phyloP scores from a whole-genome alignment of 192 early-diverging fungal genomes.

The Phycomyces blakesleeanus region DNA sequence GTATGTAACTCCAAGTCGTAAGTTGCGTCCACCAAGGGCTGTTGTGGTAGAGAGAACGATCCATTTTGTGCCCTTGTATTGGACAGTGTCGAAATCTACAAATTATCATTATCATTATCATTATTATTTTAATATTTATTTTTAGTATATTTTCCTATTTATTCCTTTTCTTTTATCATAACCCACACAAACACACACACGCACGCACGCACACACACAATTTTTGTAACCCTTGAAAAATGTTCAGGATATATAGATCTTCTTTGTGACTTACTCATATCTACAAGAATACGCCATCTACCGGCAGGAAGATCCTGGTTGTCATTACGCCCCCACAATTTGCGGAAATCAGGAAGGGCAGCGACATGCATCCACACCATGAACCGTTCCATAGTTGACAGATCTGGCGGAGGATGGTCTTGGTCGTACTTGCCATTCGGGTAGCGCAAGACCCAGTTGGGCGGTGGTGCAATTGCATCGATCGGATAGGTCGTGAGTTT shows the following conservation, averaged over 20 bases:
- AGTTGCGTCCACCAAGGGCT: conserved; percentile 92
- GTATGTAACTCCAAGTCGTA: conserved; percentile 95
- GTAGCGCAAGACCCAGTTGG: conserved; percentile 71
- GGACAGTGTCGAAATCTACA: conserved; percentile 76
- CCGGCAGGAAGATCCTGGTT: conserved; percentile 57
- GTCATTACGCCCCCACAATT: conserved; percentile 81
- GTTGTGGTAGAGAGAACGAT: conserved; percentile 92
- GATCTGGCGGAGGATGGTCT: conserved; percentile 56
- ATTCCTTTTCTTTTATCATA: neutral
- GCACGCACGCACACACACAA: no score
- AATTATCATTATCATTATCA: neutral
- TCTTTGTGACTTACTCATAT: conserved; percentile 71
- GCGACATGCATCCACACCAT: conserved; percentile 97
- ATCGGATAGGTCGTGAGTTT: conserved; percentile 51
- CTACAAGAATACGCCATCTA: conserved; percentile 63
- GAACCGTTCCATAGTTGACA: conserved; percentile 70
- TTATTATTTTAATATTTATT: neutral
- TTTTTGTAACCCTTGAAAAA: no score
- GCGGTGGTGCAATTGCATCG: conserved; percentile 70
- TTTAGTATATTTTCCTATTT: no score
- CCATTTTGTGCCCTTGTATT: conserved; percentile 91
- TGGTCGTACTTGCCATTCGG: conserved; percentile 45
- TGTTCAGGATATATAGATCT: no score
- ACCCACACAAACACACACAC: no score
- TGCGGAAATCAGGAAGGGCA: conserved; percentile 90